A percentile compares a stretch with the other conserved stretches of the same genome.
Conservation (phyloP, 371 early-diverging fungal species). For the Mortierella polycephala region DNA sequence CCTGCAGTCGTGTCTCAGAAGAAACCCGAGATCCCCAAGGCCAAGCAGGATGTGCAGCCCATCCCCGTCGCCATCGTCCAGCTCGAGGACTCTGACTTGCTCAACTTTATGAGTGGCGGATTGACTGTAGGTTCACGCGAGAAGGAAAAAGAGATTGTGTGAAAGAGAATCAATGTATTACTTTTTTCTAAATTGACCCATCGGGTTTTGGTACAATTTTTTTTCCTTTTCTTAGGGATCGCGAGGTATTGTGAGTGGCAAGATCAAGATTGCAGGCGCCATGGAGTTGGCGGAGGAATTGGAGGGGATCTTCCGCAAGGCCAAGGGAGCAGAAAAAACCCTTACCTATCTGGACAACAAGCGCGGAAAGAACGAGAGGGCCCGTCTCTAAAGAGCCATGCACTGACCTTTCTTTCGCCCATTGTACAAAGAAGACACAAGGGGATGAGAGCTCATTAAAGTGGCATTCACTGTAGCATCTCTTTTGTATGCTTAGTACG, state of each 20-base stretch:
- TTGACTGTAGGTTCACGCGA: constrained; percentile 26
- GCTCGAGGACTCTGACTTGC: constrained; percentile 45
- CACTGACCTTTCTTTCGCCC: no score
- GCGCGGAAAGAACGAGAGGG: constrained; percentile 39
- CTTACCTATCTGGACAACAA: constrained; percentile 44
- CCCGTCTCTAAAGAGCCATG: constrained; percentile 26
- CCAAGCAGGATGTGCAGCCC: constrained; percentile 42
- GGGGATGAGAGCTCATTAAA: no score
- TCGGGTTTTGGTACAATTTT: not conserved
- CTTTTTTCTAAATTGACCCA: not conserved
- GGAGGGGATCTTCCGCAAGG: constrained; percentile 45
- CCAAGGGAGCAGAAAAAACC: constrained; percentile 50
- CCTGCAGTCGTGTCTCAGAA: constrained; percentile 47
- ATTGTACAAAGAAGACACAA: no score
- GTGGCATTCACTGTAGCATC: no score
- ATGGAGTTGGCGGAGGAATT: constrained; percentile 47
- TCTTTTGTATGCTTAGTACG: no score
- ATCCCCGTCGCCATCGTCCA: constrained; percentile 52
- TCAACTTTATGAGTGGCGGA: constrained; percentile 53
- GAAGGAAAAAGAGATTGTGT: no score
- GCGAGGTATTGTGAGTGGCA: constrained; percentile 49
- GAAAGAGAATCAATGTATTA: not conserved
- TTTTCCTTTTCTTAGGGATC: constrained; percentile 18
- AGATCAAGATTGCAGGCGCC: constrained; percentile 54
- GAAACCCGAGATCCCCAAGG: constrained; percentile 49